A percentile compares a stretch with the other conserved stretches of the same genome.
Evolutionary conservation across 2,329 filamentous ascomycete species (phyloP).

Genomic region (Pezicula rhizophila): DNA sequence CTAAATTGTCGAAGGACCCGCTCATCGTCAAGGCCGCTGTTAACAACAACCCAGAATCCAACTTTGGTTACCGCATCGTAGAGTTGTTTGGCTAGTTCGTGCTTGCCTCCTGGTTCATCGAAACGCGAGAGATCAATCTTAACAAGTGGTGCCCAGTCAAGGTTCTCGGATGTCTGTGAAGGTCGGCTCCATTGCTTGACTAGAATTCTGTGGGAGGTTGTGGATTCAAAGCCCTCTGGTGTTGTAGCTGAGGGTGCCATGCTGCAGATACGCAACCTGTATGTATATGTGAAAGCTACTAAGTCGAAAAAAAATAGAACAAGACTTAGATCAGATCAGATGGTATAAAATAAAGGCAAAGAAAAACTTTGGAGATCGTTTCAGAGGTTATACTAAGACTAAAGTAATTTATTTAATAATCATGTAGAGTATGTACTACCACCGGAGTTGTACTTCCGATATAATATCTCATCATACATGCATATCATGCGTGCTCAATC

Average conservation of each 20-base stretch:
- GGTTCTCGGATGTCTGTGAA: conserved; percentile 21
- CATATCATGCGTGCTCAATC: too few relatives aligned
- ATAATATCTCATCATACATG: too few relatives aligned
- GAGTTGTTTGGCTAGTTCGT: conserved; percentile 42
- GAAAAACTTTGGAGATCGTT: too few relatives aligned
- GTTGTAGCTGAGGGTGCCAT: conserved; percentile 24
- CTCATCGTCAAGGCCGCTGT: conserved; percentile 52
- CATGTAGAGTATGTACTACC: too few relatives aligned
- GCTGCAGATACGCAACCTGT: not conserved
- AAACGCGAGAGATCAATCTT: conserved; percentile 45
- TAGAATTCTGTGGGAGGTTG: conserved; percentile 11
- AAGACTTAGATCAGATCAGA: too few relatives aligned
- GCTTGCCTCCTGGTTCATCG: conserved; percentile 41
- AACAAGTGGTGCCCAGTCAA: conserved; percentile 44
- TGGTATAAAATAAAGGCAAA: too few relatives aligned
- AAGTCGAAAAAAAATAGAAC: too few relatives aligned
- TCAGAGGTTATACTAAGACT: too few relatives aligned
- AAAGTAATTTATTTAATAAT: too few relatives aligned
- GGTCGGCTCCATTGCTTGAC: conserved; percentile 29
- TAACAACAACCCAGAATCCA: conserved; percentile 56
- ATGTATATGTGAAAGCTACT: too few relatives aligned
- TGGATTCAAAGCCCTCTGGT: not conserved
- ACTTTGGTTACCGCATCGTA: conserved; percentile 41
- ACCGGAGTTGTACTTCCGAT: too few relatives aligned
- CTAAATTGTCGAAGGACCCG: conserved; percentile 54